Evolutionary conservation across 257 asterid species (phyloP), one percentile per base, ranked within the genome.

Genomic region (Misopates orontium): DNA sequence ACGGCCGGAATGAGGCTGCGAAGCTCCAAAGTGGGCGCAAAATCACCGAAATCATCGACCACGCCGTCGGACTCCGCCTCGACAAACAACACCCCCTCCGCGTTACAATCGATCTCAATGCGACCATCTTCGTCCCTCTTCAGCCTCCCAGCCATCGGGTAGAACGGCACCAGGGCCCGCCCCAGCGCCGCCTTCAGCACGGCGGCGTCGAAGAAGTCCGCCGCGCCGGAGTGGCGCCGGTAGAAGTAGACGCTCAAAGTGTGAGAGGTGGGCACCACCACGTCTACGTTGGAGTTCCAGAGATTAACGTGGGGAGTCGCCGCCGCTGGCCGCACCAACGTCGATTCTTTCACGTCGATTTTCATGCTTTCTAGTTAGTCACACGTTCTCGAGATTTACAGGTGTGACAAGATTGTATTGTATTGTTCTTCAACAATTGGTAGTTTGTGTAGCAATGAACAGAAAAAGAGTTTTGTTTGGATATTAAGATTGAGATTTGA

Each of bases 81-180:
- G 39, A 86, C 90, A 4, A 82, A 70, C 7, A 86, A 71, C 69
- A 76, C 92, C 0, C 96, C 96, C 44, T 81, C 85, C 18, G 85
- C 97, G 16, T 81, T 78, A 49, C 95, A 89, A 51, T 86, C 83
- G 44, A 86, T 82, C 77, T 83, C 85, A 18, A 94, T 78, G 16
- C 99, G 85, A 0, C 99, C 99, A 53, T 94, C 99, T 23, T 86
- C 97, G 11, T 94, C 99, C 63, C 99, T 77, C 81, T 78, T 88
- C 67, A 94, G 53, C 62, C 99, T 68, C 36, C 99, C 99, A 23
- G 86, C 97, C 99, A 94, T 94, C n/a, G 99, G 99, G 48, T 94
- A 94, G 71, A 94, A 94, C 62, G 91, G 91, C 66, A 94, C 97
- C 70, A 94, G 74, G 0, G 93, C 96, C 23, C 84, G 79, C 74